Evolutionary conservation across 1,284 basidiomycete species (phyloP).

Genomic region (Fistulina hepatica): DNA sequence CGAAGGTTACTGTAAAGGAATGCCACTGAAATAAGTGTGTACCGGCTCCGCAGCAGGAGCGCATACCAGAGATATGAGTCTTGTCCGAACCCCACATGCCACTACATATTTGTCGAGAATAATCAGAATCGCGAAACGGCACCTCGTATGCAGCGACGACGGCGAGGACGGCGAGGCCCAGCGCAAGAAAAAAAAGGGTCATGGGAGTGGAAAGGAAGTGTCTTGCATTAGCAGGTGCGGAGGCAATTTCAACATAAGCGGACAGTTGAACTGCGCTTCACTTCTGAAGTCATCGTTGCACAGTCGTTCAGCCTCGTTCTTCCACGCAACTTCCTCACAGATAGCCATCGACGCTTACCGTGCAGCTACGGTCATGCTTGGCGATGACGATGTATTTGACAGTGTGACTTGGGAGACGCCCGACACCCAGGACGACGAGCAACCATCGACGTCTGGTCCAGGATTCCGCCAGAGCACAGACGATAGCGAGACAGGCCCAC

Average conservation of each 20-base stretch:
- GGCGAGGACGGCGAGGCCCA: constrained; percentile 12
- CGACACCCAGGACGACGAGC: constrained; percentile 41
- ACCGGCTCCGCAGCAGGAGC: constrained; percentile 1
- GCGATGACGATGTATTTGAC: constrained; percentile 77
- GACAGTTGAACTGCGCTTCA: too few relatives aligned
- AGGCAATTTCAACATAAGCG: too few relatives aligned
- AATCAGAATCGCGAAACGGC: constrained; percentile 45
- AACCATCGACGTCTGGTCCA: constrained; percentile 42
- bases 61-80: constrained; percentile 77
- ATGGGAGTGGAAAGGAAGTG: too few relatives aligned
- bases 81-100: constrained; percentile 84
- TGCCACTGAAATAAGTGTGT: constrained; percentile 9
- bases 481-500: constrained; percentile 53
- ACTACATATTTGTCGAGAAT: constrained; percentile 67
- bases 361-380: constrained; percentile 43
- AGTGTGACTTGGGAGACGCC: constrained; percentile 79
- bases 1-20: constrained; percentile 62
- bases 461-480: constrained; percentile 69
- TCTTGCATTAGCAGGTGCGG: too few relatives aligned
- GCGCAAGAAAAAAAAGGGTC: too few relatives aligned
- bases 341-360: too few relatives aligned
- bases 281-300: too few relatives aligned
- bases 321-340: too few relatives aligned
- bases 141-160: constrained; percentile 46
- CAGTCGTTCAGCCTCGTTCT: too few relatives aligned